phyloP scores from a whole-genome alignment of 805 yeast genomes.

The Peterozyma xylosa region DNA sequence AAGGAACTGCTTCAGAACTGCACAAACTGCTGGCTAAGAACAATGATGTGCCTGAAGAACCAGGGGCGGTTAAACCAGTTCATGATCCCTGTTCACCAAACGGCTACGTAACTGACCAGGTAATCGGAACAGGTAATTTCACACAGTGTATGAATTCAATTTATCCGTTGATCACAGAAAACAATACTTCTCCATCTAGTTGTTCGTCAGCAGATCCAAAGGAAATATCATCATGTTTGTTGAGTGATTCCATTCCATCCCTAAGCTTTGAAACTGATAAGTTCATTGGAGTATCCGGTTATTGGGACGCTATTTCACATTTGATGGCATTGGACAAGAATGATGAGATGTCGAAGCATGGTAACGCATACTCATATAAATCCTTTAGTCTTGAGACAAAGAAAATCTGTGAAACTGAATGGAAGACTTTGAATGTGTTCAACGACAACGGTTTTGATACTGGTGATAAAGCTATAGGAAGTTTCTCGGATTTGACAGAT shows the following conservation, averaged over 20 bases:
- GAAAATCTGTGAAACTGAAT: conserved; percentile 37
- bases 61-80: conserved; percentile 6
- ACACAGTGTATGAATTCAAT: conserved; percentile 37
- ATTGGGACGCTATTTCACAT: conserved; percentile 54
- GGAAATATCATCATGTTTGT: conserved; percentile 37
- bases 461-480: conserved; percentile 4
- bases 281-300: conserved; percentile 61
- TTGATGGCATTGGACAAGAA: conserved; percentile 27
- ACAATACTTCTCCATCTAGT: conserved; percentile 3
- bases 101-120: conserved; percentile 23
- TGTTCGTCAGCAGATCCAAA: conserved; percentile 16
- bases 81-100: conserved; percentile 54
- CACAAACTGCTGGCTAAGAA: background rate
- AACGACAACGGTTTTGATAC: conserved; percentile 18
- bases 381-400: conserved; percentile 35
- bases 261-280: conserved; percentile 49
- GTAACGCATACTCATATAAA: conserved; percentile 36
- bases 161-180: conserved; percentile 28
- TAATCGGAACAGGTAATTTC: conserved; percentile 48
- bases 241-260: conserved; percentile 45
- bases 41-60: conserved; percentile 9
- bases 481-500: conserved; percentile 22
- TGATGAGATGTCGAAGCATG: conserved; percentile 13
- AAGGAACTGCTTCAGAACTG: background rate
- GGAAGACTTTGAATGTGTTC: conserved; percentile 26